Conservation (phyloP, 192 early-diverging fungal genomes). For the Backusella tuberculispora region DNA sequence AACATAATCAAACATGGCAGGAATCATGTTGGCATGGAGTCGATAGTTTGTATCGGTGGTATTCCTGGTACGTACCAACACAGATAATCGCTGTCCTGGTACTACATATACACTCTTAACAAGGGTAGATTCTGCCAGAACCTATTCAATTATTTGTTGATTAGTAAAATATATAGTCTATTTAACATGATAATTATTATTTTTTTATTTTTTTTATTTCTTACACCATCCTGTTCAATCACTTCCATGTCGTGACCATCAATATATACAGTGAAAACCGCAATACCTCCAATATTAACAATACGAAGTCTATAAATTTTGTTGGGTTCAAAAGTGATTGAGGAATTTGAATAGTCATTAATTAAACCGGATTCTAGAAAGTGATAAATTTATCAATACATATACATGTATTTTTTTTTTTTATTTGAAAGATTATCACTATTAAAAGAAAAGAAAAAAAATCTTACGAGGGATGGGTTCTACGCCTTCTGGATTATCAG, state of each 20-base stretch:
- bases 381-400: background rate
- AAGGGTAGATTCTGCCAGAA: slow-evolving; percentile 59
- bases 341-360: slow-evolving; percentile 55
- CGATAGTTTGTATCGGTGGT: slow-evolving; percentile 65
- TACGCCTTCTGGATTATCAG: slow-evolving; percentile 70
- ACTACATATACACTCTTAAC: slow-evolving; percentile 63
- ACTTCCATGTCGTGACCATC: slow-evolving; percentile 78
- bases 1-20: slow-evolving; percentile 73
- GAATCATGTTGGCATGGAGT: slow-evolving; percentile 77
- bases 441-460: too few species aligned
- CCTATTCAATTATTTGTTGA: slow-evolving; percentile 35
- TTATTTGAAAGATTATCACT: background rate
- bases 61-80: slow-evolving; percentile 75
- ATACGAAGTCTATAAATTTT: slow-evolving; percentile 86
- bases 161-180: too few species aligned
- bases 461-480: slow-evolving; percentile 66
- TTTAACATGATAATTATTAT: background rate
- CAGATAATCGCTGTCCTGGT: slow-evolving; percentile 79
- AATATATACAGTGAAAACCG: slow-evolving; percentile 78
- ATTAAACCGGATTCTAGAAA: slow-evolving; percentile 67
- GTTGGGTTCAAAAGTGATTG: slow-evolving; percentile 66
- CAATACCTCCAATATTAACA: slow-evolving; percentile 80
- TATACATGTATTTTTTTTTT: too few species aligned
- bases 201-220: slow-evolving; percentile 23
- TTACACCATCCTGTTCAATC: slow-evolving; percentile 80